Evolutionary conservation across 306 rosid species (phyloP), one percentile per base, ranked within the genome.

Genomic region (Casuarina cunninghamiana): DNA sequence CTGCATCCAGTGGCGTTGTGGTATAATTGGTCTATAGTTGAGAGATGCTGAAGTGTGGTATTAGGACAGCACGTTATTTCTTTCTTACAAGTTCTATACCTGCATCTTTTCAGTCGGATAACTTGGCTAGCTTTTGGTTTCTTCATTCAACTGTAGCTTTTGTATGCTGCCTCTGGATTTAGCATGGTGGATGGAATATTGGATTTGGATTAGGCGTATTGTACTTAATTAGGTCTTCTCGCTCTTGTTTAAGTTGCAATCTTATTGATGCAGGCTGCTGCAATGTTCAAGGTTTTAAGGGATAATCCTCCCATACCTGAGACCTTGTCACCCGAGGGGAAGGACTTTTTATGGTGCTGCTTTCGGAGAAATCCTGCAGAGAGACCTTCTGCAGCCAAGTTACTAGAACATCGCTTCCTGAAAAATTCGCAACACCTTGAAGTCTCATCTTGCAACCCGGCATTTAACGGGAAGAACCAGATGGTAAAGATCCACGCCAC

Each of bases 291-390:
- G 91, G 97, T 93, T 68, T 84, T 91, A 90, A 91, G 39, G 81
- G 99, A 96, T 74, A 80, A 85, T 5, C 99, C 98, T 72, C 82
- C 97, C 50, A 86, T 93, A 75, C 99, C 99, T 15, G 97, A 93
- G 77, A 75, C 91, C 38, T 87, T 96, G 78, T 96, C 99, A 45
- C 10, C 73, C 4, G 99, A 87, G 75, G 97, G 94, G 15, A 96
- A 87, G 82, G 97, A 96, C 75, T 96, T 96, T 85, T 82, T 93
- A 71, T 86, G 86, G 76, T 89, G 89, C 62, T 96, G 98, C 91
- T 96, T 96, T 74, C 87, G 21, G 78, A 88, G 99, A 90, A 96
- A 96, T 79, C 98, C 99, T 77, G 99, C 97, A 2, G 97, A 96
- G 77, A 81, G 99, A 58, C 80, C 89, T 68, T 86, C 93, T 60